Base-by-base conservation (phyloP, 257 asterid species). In the Fraxinus americana region DNA sequence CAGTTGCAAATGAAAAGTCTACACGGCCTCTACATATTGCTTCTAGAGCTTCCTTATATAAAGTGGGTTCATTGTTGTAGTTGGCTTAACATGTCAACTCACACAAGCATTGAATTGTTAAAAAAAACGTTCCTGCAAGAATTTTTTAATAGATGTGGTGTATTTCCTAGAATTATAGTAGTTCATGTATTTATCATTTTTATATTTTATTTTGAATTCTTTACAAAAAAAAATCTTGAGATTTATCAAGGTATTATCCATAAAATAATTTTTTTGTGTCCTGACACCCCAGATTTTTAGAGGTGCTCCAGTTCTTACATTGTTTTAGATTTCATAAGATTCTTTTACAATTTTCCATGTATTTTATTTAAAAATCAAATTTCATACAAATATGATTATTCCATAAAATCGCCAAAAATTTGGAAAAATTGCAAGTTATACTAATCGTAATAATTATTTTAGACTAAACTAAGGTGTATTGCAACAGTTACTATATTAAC, bases 41-140 rank as follows among this genome's bases (percentile, higher is more conserved):
- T n/a, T 8, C 30, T 59, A 59, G 67, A n/a, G 67, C 30, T n/a
- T 59, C 67, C 30, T 6, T n/a, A 7, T 59, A 17, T 59, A 23
- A 23, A 59, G 67, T 59, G 30, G 27, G 14, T 59, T 21, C 4
- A n/a, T 21, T 59, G 67, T 59, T 59, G 67, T 59, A 21, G 67
- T 59, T 59, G 67, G 4, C 14, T 7, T 21, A 59, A n/a, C 67
- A 57, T 21, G 67, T 59, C 30, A 59, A 59, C 67, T n/a, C 14
- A 59, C 32, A 59, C 67, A 57, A 57, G 66, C 66, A 57, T n/a
- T n/a, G 21, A 57, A n/a, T 57, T 57, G 66, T 57, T 21, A n/a
- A n/a, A 11, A 25, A 54, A 57, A 57, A 57, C 8, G 66, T 4
- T n/a, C 27, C n/a, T 2, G 4, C 21, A 7, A 0, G 23, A 6